phyloP scores from a whole-genome alignment of 805 yeast species.

The Lipomyces yamanashiensis region DNA sequence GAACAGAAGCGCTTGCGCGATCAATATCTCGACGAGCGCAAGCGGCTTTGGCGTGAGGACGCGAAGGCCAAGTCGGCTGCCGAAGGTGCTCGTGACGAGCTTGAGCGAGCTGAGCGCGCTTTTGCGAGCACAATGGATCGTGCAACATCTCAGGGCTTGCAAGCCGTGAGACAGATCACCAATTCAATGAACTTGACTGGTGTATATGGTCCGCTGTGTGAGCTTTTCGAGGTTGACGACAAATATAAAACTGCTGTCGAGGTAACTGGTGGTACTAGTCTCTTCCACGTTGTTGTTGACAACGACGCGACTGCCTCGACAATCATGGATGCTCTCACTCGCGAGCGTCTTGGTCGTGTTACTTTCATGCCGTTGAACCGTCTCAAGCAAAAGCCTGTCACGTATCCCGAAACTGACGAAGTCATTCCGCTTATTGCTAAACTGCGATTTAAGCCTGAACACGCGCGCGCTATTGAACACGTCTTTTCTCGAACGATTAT shows the following conservation, averaged over 20 bases:
- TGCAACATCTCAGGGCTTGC: constrained; percentile 68
- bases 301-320: constrained; percentile 80
- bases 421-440: constrained; percentile 80
- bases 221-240: constrained; percentile 76
- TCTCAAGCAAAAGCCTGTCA: constrained; percentile 50
- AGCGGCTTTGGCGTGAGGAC: constrained; percentile 78
- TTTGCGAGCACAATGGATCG: constrained; percentile 79
- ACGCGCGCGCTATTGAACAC: constrained; percentile 71
- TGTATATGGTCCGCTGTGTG: constrained; percentile 86
- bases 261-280: constrained; percentile 80
- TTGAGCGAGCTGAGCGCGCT: constrained; percentile 59
- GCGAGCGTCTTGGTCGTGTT: constrained; percentile 77
- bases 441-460: constrained; percentile 61
- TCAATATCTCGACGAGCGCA: constrained; percentile 66
- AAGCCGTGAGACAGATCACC: constrained; percentile 68
- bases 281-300: constrained; percentile 90
- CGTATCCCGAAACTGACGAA: constrained; percentile 67
- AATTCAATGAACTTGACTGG: constrained; percentile 59
- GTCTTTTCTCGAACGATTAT: constrained; percentile 84
- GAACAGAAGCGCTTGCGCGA: constrained; percentile 36
- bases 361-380: constrained; percentile 91
- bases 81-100: constrained; percentile 60
- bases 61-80: constrained; percentile 62
- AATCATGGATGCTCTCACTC: constrained; percentile 73
- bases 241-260: constrained; percentile 86